Base-by-base conservation (phyloP, 148 eudicot genomes). In the Cornus florida region DNA sequence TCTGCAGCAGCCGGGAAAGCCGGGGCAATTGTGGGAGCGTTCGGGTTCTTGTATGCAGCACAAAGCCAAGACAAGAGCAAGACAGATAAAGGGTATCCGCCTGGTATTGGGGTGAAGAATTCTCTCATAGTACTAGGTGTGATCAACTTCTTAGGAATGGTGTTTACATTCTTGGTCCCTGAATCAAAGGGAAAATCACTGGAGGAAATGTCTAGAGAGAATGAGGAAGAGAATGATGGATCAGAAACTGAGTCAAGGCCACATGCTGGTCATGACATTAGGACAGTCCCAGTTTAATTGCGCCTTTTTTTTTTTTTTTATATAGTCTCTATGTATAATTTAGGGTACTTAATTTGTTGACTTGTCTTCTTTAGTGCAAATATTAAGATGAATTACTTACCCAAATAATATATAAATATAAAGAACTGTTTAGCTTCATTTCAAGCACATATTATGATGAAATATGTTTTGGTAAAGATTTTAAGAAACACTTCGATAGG, bases 81-180 rank as follows among this genome's bases (percentile, higher is more conserved):
- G 67, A 74, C 65, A 32, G 66, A 59, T 28, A 32, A 57, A 23
- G 77, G 66, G 14, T 74, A 74, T 35, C 77, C 77, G 20, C 43
- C 77, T 33, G 77, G 77, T 56, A 74, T 74, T 74, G 77, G 77
- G 8, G 64, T 50, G 67, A 74, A 50, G 77, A 74, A 74, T 33
- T 14, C 77, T 2, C 77, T 74, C 7, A 56, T 74, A 10, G 20
- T 74, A 12, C 77, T 74, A 2, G 77, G 67, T 20, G 66, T 16
- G 2, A 6, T 74, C 77, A 74, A 60, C 32, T 57, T 74, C 64
- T 50, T 74, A 35, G 77, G 77, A 2, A 74, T 74, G 28, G 3
- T 74, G 20, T 74, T 56, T 20, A 74, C 77, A 1, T 35, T 74
- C 41, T 35, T 59, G 41, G 77, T 74, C 68, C 77, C 77, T 14